Percentiles rank a stretch among this genome's conserved stretches.
phyloP scores from a whole-genome alignment of 768 basidiomycete genomes.

The Pulveroboletus sp. region DNA sequence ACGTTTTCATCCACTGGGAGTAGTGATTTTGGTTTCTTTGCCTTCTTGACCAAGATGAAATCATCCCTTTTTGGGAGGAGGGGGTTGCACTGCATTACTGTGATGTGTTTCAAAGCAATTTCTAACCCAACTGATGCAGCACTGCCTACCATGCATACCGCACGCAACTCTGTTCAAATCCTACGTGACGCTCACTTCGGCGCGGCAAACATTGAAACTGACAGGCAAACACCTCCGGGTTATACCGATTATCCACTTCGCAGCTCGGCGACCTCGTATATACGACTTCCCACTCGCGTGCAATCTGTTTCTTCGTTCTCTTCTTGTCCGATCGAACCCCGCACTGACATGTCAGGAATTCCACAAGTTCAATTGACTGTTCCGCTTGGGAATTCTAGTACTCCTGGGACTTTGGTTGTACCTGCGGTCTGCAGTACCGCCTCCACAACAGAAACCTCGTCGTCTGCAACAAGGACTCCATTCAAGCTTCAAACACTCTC shows the following conservation, averaged over 20 bases:
- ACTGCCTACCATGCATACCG: neutral
- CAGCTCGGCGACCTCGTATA: neutral
- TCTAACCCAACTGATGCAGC: constrained; percentile 8
- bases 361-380: neutral
- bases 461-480: neutral
- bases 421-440: neutral
- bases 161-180: constrained; percentile 2
- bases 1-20: neutral
- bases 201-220: neutral
- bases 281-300: neutral
- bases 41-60: neutral
- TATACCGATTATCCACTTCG: neutral
- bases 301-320: neutral
- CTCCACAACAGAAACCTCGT: neutral
- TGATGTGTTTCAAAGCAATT: neutral
- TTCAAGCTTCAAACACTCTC: neutral
- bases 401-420: neutral
- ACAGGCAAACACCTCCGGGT: neutral
- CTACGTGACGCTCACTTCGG: neutral
- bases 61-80: too few species aligned
- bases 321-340: neutral
- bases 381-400: neutral
- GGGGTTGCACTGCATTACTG: too few species aligned
- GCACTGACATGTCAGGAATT: too few species aligned
- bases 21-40: neutral